Base-by-base conservation (phyloP, 2,329 filamentous ascomycete genomes). In the Ascochyta clinopodiicola region DNA sequence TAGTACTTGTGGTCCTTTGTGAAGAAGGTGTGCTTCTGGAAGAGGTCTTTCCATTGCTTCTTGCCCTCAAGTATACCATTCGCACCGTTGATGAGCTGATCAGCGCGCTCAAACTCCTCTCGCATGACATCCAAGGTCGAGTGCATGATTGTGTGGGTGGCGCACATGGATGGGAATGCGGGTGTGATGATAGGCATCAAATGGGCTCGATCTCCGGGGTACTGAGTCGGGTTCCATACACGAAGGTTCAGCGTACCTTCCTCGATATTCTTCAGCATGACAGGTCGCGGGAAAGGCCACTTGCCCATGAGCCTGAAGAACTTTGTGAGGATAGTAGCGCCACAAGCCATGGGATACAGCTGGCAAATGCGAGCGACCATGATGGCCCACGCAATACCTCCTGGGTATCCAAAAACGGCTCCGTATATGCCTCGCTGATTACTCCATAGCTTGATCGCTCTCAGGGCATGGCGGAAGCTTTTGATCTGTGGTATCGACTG, bases 141-240 rank as follows among this genome's bases (percentile, higher is more conserved):
- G 62, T 86, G 82, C 3, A 90, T 93, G 57, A 99, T 88, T 69
- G 96, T 98, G 80, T 96, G 95, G 0, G 95, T 98, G 1, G 95
- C 89, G 75, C 95, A 98, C 93, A 97, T 98, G 44, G 92, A 96
- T 2, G 95, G 95, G 73, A 97, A 98, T 1, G 95, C 93, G 1
- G 95, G 95, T 1, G 95, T 99, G 70, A 99, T 98, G 75, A 99
- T 91, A 25, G 95, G 95, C 95, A 99, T 99, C 47, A 97, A 81
- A 75, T 98, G 94, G 63, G 87, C 90, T 38, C 86, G 85, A 75
- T 98, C 95, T 50, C 86, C 85, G 57, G 87, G 86, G 74, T 96
- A 96, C 27, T 92, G 80, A 81, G 88, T 89, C 31, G 95, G 95
- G 69, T 99, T 98, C 94, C 95, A 99, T 54, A 96, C 89, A 67